A percentile compares a stretch with the other conserved stretches of the same genome.
Conservation (phyloP, 129 eudicot genomes). For the Erigeron canadensis region DNA sequence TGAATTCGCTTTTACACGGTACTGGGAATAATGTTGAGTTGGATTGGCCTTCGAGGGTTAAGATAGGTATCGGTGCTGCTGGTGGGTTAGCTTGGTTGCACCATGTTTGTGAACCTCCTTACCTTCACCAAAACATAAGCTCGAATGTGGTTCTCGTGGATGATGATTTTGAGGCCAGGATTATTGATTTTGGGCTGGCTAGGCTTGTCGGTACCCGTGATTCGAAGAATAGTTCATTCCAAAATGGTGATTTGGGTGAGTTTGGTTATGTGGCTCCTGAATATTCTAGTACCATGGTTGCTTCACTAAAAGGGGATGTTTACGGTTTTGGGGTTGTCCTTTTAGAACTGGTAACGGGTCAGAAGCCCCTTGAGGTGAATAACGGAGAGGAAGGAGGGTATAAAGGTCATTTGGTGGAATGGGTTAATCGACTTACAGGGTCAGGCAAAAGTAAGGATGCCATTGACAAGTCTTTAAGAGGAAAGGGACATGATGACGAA, state of each 20-base stretch:
- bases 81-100: conserved; percentile 71
- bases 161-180: conserved; percentile 59
- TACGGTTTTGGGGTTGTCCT: conserved; percentile 68
- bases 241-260: conserved; percentile 64
- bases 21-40: conserved; percentile 22
- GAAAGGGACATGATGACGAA: conserved; percentile 58
- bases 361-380: conserved; percentile 63
- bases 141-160: conserved; percentile 59
- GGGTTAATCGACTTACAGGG: conserved; percentile 47
- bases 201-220: conserved; percentile 51
- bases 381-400: conserved; percentile 59
- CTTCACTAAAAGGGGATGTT: conserved; percentile 67
- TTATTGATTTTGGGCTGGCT: conserved; percentile 58
- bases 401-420: conserved; percentile 65
- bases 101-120: conserved; percentile 64
- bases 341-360: conserved; percentile 60
- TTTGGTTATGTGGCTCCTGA: conserved; percentile 75
- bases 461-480: conserved; percentile 48
- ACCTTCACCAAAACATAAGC: conserved; percentile 58
- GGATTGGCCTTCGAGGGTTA: conserved; percentile 58
- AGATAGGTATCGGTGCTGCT: conserved; percentile 59
- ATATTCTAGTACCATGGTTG: conserved; percentile 68
- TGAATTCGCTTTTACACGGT: conserved; percentile 37
- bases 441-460: conserved; percentile 55
- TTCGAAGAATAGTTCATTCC: conserved; percentile 54